Conservation (phyloP, 768 basidiomycete genomes). For the Trichaptum fuscoviolaceum region DNA sequence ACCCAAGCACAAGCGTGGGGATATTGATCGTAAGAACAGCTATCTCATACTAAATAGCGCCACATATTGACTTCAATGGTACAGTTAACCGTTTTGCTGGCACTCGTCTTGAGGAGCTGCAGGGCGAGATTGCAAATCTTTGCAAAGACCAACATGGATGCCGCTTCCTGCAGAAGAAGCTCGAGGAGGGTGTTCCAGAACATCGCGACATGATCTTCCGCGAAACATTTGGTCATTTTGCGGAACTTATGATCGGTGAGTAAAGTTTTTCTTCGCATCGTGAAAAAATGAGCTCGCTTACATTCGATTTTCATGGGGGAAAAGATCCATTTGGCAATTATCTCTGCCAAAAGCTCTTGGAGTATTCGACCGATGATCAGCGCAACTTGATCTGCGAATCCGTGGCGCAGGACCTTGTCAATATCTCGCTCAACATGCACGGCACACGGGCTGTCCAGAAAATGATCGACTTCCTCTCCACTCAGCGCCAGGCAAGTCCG, state of each 20-base stretch:
- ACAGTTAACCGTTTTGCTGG: slow-evolving; percentile 96
- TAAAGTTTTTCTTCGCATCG: slow-evolving; percentile 7
- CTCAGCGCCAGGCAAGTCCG: slow-evolving; percentile 79
- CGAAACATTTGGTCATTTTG: slow-evolving; percentile 96
- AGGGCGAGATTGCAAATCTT: slow-evolving; percentile 87
- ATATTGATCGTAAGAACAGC: slow-evolving; percentile 79
- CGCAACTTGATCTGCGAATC: slow-evolving; percentile 96
- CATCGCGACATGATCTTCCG: slow-evolving; percentile 99
- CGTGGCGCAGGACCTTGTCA: slow-evolving; percentile 94
- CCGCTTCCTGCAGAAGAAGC: slow-evolving; percentile 96
- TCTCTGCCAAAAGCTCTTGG: slow-evolving; percentile 94
- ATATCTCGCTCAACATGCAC: slow-evolving; percentile 99
- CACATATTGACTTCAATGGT: neutral
- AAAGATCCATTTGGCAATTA: slow-evolving; percentile 98
- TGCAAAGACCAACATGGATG: slow-evolving; percentile 99
- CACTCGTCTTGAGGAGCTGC: slow-evolving; percentile 90
- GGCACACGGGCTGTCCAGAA: slow-evolving; percentile 99
- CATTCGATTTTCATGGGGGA: slow-evolving; percentile 10
- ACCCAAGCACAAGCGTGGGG: slow-evolving; percentile 91
- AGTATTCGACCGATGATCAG: slow-evolving; percentile 96
- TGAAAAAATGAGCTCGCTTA: slow-evolving; percentile 5
- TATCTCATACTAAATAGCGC: neutral
- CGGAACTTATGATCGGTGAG: slow-evolving; percentile 95
- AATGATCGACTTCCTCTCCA: slow-evolving; percentile 99
- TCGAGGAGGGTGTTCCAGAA: slow-evolving; percentile 92